Conservation (phyloP, 2,329 filamentous ascomycete species). For the Dothidotthia symphoricarpi region DNA sequence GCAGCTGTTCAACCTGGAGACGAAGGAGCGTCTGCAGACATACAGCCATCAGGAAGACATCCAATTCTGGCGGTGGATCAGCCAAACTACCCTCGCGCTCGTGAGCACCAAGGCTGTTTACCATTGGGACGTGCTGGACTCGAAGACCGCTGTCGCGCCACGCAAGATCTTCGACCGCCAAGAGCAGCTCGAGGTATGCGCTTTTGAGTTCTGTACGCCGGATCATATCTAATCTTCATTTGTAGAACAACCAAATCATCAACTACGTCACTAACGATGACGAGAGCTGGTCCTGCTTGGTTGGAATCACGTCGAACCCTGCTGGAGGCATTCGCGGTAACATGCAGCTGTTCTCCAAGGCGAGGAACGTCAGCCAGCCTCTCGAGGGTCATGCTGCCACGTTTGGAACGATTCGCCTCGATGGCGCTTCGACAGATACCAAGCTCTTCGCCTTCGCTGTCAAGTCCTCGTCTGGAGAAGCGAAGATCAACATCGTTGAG, state of each 20-base stretch:
- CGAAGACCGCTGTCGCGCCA: slow-evolving; percentile 68
- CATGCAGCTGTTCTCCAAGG: slow-evolving; percentile 96
- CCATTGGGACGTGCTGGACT: slow-evolving; percentile 96
- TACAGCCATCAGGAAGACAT: slow-evolving; percentile 96
- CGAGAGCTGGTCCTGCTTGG: slow-evolving; percentile 97
- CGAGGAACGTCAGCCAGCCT: slow-evolving; percentile 93
- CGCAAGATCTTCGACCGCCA: slow-evolving; percentile 95
- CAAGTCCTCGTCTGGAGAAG: slow-evolving; percentile 73
- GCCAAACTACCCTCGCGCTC: slow-evolving; percentile 79
- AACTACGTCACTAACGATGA: slow-evolving; percentile 97
- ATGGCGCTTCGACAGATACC: slow-evolving; percentile 84
- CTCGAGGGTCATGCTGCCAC: slow-evolving; percentile 97
- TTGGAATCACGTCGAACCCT: slow-evolving; percentile 92
- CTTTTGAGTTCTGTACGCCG: neutral
- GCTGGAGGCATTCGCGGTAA: slow-evolving; percentile 90
- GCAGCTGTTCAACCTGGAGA: slow-evolving; percentile 93
- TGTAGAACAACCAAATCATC: slow-evolving; percentile 94
- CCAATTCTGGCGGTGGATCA: slow-evolving; percentile 99
- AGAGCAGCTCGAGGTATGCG: slow-evolving; percentile 74
- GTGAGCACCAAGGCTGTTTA: slow-evolving; percentile 90
- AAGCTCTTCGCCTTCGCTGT: slow-evolving; percentile 98
- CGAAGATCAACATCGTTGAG: slow-evolving; percentile 96
- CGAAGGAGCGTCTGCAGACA: slow-evolving; percentile 95
- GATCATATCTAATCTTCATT: slow-evolving; percentile 6
- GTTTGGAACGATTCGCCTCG: slow-evolving; percentile 84